Base-by-base conservation (phyloP, 345 rosid species). In the Ricinus communis region DNA sequence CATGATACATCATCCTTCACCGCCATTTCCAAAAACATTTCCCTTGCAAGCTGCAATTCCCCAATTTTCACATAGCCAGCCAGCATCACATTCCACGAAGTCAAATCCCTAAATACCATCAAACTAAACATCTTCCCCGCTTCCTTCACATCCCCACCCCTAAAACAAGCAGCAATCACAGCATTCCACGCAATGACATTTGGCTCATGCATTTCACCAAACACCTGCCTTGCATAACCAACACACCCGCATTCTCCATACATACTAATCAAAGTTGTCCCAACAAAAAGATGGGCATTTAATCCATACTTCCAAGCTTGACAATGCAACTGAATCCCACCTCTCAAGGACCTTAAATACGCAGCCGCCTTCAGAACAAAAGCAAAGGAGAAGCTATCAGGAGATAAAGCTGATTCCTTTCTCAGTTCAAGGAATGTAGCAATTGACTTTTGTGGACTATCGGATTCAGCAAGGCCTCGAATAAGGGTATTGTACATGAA, bases 41-140 rank as follows among this genome's bases (percentile, higher is more conserved):
- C 86, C 74, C 87, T 69, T 7, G 98, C 98, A 70, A 82, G 87
- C 38, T 81, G 87, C 2, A 93, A 73, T 75, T 77, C 90, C 36
- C 87, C 91, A 24, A 85, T 86, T 73, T 86, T 91, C 0, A 91
- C 83, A 45, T 87, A 87, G 66, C 95, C 91, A 2, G 97, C 91
- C 24, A 94, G 87, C 94, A 94, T 88, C 19, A 90, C 91, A 69
- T 96, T 91, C 96, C 98, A 89, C n/a, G 94, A 85, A n/a, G 88
- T 87, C 60, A 76, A 80, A 81, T 91, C 70, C 81, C 49, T 85
- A 8, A 74, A 63, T 8, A 80, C 63, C 87, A 85, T 83, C 65
- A 62, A 54, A 65, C 71, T 69, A 56, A 82, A 87, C 47, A 86
- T 12, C 18, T 72, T 61, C 59, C 5, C 64, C 11, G 82, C 90